phyloP scores from a whole-genome alignment of 129 eudicot genomes.

The Silybum marianum region DNA sequence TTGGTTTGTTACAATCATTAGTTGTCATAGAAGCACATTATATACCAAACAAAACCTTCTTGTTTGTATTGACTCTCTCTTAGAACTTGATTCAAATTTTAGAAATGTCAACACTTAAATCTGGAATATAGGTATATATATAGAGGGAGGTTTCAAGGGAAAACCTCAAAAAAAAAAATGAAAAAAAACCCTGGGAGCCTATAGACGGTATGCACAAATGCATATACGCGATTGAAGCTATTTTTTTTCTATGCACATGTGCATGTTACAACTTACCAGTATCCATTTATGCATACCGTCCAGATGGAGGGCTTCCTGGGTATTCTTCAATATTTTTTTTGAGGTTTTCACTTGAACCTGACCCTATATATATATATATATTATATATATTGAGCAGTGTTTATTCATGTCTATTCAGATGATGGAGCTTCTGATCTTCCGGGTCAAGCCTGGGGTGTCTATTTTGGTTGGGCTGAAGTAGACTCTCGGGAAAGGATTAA shows the following conservation, averaged over 20 bases:
- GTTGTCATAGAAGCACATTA: background rate
- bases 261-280: too few species aligned
- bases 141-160: background rate
- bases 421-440: constrained; percentile 44
- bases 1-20: too few species aligned
- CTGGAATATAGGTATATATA: background rate
- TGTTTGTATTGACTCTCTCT: background rate
- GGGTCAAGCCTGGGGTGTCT: constrained; percentile 71
- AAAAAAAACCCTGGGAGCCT: too few species aligned
- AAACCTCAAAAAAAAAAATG: too few species aligned
- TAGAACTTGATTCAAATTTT: background rate
- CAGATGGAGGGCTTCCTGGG: too few species aligned
- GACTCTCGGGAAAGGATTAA: constrained; percentile 41
- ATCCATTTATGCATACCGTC: too few species aligned
- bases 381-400: background rate
- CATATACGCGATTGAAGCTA: too few species aligned
- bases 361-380: background rate
- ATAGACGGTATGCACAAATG: too few species aligned
- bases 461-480: constrained; percentile 71
- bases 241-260: too few species aligned
- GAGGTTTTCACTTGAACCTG: background rate
- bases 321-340: background rate
- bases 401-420: constrained; percentile 37
- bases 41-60: background rate
- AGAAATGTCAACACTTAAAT: background rate